Conservation (phyloP, 75 land plant genomes). For the Picea sitchensis region DNA sequence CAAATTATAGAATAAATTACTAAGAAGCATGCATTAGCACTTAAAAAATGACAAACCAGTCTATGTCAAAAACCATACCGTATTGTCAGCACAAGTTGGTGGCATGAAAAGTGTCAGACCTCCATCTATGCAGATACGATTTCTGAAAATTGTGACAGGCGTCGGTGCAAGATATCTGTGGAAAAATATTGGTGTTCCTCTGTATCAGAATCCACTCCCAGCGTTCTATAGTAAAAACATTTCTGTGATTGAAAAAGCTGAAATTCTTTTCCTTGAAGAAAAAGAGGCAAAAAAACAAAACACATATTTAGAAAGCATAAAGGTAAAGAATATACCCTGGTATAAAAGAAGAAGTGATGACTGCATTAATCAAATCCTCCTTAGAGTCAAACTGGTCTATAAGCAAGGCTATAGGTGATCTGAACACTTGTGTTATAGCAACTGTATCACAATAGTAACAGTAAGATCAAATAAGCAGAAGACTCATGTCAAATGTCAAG, state of each 20-base stretch:
- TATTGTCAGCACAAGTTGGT: conserved; percentile 86
- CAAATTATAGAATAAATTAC: neutral
- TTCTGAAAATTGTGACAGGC: conserved; percentile 83
- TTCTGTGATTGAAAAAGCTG: neutral
- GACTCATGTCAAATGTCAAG: no score
- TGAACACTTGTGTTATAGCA: conserved; percentile 89
- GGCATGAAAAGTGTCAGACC: conserved; percentile 99
- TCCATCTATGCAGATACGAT: conserved; percentile 93
- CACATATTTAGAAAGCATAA: neutral
- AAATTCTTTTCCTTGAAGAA: neutral
- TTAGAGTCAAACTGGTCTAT: conserved; percentile 93
- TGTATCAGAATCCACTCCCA: neutral
- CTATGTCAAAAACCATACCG: conserved; percentile 43
- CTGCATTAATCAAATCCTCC: conserved; percentile 89
- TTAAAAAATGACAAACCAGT: neutral
- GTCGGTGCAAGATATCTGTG: conserved; percentile 87
- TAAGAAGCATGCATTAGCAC: no score
- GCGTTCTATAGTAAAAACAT: neutral
- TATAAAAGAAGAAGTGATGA: conserved; percentile 92
- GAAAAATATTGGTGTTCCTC: conserved; percentile 4
- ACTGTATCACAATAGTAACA: conserved; percentile 45
- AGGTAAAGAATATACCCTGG: conserved; percentile 66
- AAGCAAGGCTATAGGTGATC: conserved; percentile 85
- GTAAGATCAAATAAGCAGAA: neutral
- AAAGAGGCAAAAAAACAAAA: neutral